These are phyloP conservation scores for Agaricales sp. DNA, from an alignment of 1,284 basidiomycete species.

Conservation along the genomic window DNA sequence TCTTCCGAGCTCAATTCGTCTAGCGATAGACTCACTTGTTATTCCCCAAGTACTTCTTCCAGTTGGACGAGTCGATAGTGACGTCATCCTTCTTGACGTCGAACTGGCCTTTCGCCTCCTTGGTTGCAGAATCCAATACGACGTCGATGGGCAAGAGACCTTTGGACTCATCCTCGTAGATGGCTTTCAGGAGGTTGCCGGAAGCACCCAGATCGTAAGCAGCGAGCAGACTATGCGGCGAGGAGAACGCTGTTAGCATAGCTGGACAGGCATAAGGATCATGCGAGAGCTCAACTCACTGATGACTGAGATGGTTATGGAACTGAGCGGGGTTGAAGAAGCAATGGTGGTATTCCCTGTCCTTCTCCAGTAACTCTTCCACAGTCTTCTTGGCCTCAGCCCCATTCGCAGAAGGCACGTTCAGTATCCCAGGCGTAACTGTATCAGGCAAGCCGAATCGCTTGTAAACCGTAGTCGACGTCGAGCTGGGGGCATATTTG, in stretches of 20 bases:
- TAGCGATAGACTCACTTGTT: slow-evolving; percentile 36
- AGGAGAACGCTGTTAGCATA: slow-evolving; percentile 2
- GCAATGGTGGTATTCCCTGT: slow-evolving; percentile 47
- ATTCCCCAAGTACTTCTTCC: slow-evolving; percentile 44
- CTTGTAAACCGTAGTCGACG: not conserved
- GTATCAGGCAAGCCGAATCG: not conserved
- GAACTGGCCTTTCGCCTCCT: slow-evolving; percentile 10
- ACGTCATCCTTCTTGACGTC: slow-evolving; percentile 27
- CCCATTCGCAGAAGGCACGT: not conserved
- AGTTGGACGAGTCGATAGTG: slow-evolving; percentile 35
- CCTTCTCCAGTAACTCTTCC: slow-evolving; percentile 41
- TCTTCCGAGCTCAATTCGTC: not conserved
- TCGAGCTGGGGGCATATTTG: not conserved
- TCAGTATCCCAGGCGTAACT: not conserved
- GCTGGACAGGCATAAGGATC: not conserved
- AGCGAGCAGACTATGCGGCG: slow-evolving; percentile 35
- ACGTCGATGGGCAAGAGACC: slow-evolving; percentile 33
- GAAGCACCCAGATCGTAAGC: slow-evolving; percentile 59
- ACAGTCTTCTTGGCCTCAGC: slow-evolving; percentile 31
- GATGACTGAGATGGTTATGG: slow-evolving; percentile 59
- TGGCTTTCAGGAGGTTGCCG: slow-evolving; percentile 37
- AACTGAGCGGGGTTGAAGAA: slow-evolving; percentile 39
- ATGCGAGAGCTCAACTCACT: slow-evolving; percentile 22
- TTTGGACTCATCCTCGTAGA: slow-evolving; percentile 33
- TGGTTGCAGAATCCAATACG: not conserved